Conservation (phyloP, 2,329 filamentous ascomycete genomes). For the Coniella vitis region DNA sequence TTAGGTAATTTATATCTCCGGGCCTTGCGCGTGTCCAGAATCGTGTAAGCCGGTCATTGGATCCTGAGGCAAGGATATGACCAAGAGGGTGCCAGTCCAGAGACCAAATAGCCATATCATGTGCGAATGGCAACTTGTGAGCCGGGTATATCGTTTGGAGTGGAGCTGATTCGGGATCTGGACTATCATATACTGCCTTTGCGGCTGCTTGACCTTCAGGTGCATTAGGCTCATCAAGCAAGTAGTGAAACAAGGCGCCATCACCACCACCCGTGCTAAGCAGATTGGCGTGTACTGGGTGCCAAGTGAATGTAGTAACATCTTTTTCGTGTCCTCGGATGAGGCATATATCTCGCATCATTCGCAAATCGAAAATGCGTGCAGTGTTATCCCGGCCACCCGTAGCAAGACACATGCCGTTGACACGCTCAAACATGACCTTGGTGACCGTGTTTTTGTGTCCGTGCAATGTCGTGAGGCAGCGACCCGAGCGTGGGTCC, state of each 20-base stretch:
- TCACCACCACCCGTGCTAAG: constrained; percentile 88
- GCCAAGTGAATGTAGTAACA: constrained; percentile 86
- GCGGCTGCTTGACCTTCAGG: constrained; percentile 65
- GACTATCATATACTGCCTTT: constrained; percentile 75
- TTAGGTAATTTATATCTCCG: constrained; percentile 76
- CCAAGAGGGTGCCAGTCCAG: constrained; percentile 96
- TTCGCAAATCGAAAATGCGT: constrained; percentile 87
- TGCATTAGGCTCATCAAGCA: constrained; percentile 90
- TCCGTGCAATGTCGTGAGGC: constrained; percentile 86
- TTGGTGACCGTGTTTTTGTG: constrained; percentile 98
- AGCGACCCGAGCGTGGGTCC: constrained; percentile 89
- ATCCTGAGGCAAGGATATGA: constrained; percentile 90
- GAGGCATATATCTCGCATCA: constrained; percentile 96
- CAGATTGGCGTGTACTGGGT: constrained; percentile 83
- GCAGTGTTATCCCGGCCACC: constrained; percentile 90
- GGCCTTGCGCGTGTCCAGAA: constrained; percentile 93
- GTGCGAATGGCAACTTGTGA: constrained; percentile 78
- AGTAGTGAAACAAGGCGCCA: constrained; percentile 84
- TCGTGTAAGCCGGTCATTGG: constrained; percentile 91
- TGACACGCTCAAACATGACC: constrained; percentile 79
- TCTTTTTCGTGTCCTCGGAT: constrained; percentile 95
- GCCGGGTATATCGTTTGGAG: constrained; percentile 90
- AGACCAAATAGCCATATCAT: constrained; percentile 95
- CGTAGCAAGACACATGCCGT: constrained; percentile 80
- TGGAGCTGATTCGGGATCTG: constrained; percentile 71